Conservation (phyloP, 2,329 filamentous ascomycete species). For the Colletotrichum sp. region DNA sequence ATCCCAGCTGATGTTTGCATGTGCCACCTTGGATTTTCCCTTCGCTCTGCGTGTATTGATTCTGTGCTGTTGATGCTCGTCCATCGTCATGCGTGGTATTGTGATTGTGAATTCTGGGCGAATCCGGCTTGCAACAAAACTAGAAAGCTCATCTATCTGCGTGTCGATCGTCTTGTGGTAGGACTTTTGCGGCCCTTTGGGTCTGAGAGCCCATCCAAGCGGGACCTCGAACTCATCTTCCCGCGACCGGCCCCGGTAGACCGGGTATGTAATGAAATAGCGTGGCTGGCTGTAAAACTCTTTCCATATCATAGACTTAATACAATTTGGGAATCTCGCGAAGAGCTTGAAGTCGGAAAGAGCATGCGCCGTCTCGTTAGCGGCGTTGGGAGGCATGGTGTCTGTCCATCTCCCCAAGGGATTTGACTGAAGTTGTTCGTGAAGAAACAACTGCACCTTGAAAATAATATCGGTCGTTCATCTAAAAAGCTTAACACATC, state of each 20-base stretch:
- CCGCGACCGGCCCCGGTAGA: neutral
- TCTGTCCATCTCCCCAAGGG: neutral
- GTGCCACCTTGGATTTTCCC: neutral
- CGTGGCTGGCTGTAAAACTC: neutral
- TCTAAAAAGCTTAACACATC: too few relatives aligned
- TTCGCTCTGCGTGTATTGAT: neutral
- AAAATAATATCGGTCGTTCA: too few relatives aligned
- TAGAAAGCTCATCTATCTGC: neutral
- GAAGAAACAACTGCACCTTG: neutral
- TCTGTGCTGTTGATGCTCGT: neutral
- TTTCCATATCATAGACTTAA: neutral
- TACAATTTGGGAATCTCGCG: neutral
- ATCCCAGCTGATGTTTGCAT: neutral
- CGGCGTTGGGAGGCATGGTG: neutral
- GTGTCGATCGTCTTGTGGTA: neutral
- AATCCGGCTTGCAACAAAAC: neutral
- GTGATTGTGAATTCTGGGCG: neutral
- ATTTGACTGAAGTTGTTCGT: neutral
- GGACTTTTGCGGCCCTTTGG: neutral
- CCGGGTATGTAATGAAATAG: neutral
- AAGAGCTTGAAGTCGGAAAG: neutral
- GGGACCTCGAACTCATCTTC: neutral
- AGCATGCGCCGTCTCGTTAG: neutral
- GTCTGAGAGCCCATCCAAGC: neutral
- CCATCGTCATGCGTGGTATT: neutral